These are phyloP conservation scores for Xylariaceae sp. DNA, from an alignment of 2,329 filamentous ascomycete genomes.

Conservation along the genomic window DNA sequence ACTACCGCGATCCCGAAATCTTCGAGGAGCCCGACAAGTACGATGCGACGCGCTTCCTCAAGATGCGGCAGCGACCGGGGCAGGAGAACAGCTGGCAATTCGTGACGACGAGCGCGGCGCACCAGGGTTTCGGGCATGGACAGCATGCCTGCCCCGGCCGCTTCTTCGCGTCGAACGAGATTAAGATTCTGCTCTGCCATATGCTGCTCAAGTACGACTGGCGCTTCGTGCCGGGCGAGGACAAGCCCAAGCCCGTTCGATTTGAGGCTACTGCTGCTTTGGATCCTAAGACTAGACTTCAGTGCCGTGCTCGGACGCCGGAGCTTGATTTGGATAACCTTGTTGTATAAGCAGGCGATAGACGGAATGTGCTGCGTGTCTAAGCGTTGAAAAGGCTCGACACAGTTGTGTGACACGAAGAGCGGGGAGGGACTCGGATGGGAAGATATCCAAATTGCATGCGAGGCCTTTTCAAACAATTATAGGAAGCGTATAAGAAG, in stretches of 20 bases:
- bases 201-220: slow-evolving; percentile 33
- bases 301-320: slow-evolving; percentile 24
- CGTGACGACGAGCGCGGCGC: slow-evolving; percentile 32
- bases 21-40: slow-evolving; percentile 29
- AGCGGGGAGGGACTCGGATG: too few species aligned
- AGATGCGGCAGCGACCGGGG: slow-evolving; percentile 27
- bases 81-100: slow-evolving; percentile 35
- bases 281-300: slow-evolving; percentile 22
- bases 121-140: slow-evolving; percentile 38
- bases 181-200: slow-evolving; percentile 23
- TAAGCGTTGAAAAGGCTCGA: too few species aligned
- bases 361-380: too few species aligned
- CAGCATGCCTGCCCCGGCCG: slow-evolving; percentile 35
- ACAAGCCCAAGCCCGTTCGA: slow-evolving; percentile 14
- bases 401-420: too few species aligned
- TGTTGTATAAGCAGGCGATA: too few species aligned
- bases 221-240: slow-evolving; percentile 26
- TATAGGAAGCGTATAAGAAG: too few species aligned
- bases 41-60: slow-evolving; percentile 28
- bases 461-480: too few species aligned
- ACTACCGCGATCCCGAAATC: slow-evolving; percentile 26
- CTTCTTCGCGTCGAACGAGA: slow-evolving; percentile 23
- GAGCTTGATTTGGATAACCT: slow-evolving; percentile 30
- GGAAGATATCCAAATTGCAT: too few species aligned
- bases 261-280: slow-evolving; percentile 22